These are phyloP conservation scores for Cryptococcus sp. DNA, from an alignment of 1,284 basidiomycete genomes.

Conservation along the genomic window DNA sequence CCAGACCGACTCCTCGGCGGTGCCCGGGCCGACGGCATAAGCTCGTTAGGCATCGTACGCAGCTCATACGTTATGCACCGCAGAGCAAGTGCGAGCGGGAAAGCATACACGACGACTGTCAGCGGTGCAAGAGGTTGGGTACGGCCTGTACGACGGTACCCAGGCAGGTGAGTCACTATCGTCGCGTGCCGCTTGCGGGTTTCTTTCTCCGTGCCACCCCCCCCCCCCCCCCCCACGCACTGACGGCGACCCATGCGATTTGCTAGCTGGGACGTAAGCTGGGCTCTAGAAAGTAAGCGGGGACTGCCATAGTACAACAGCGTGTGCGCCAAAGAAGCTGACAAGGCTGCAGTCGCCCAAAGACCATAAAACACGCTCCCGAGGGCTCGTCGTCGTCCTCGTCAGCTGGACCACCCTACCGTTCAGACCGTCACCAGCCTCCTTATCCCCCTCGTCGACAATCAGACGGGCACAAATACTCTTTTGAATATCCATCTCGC, in stretches of 20 bases:
- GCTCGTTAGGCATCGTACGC: background rate
- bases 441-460: too few relatives aligned
- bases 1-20: background rate
- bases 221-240: too few relatives aligned
- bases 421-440: too few relatives aligned
- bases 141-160: constrained; percentile 13
- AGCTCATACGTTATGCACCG: background rate
- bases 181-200: background rate
- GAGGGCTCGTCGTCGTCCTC: too few relatives aligned
- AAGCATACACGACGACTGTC: constrained; percentile 1
- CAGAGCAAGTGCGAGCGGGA: constrained; percentile 15
- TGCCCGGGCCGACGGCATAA: background rate
- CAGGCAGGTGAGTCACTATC: constrained; percentile 5
- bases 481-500: too few relatives aligned
- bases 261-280: constrained; percentile 19
- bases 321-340: too few relatives aligned
- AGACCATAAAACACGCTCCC: too few relatives aligned
- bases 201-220: background rate
- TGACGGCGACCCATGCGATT: background rate
- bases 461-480: too few relatives aligned
- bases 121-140: constrained; percentile 9
- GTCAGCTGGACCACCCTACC: too few relatives aligned
- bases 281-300: constrained; percentile 20
- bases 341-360: too few relatives aligned
- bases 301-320: background rate